phyloP scores from a whole-genome alignment of 257 asterid species.

The Paraleonurus japonicus region DNA sequence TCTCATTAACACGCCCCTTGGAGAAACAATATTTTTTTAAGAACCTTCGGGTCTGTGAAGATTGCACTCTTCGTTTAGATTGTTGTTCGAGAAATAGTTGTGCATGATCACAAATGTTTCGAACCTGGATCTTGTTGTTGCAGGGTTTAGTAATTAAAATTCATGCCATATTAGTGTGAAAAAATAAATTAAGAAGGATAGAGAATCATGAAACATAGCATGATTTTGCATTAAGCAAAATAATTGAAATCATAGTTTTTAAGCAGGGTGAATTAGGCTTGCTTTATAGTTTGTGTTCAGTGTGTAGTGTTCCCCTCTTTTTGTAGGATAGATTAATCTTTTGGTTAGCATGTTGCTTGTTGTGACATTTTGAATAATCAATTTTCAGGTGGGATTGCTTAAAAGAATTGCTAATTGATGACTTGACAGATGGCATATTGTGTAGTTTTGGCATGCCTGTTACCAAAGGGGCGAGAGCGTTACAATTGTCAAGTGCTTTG shows the following conservation, averaged over 20 bases:
- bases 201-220: neutral
- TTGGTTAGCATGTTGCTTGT: conserved; percentile 7
- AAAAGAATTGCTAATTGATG: conserved; percentile 67
- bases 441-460: conserved; percentile 97
- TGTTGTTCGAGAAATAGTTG: conserved; percentile 45
- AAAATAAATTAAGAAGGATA: too few relatives aligned
- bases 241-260: neutral
- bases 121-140: conserved; percentile 64
- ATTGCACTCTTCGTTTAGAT: conserved; percentile 60
- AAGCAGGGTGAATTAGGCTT: neutral
- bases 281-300: neutral
- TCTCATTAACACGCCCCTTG: conserved; percentile 36
- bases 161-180: too few relatives aligned
- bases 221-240: conserved; percentile 10
- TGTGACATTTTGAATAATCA: conserved; percentile 14
- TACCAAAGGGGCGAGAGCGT: conserved; percentile 79
- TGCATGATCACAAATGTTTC: conserved; percentile 56
- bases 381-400: conserved; percentile 89
- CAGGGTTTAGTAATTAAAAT: conserved; percentile 47
- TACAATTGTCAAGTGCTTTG: conserved; percentile 89
- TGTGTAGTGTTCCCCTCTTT: neutral
- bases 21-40: conserved; percentile 57
- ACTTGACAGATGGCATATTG: conserved; percentile 83
- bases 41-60: conserved; percentile 75
- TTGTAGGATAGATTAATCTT: neutral